Base-by-base conservation (phyloP, 495 filamentous ascomycete species). In the Haplographium delicatum region DNA sequence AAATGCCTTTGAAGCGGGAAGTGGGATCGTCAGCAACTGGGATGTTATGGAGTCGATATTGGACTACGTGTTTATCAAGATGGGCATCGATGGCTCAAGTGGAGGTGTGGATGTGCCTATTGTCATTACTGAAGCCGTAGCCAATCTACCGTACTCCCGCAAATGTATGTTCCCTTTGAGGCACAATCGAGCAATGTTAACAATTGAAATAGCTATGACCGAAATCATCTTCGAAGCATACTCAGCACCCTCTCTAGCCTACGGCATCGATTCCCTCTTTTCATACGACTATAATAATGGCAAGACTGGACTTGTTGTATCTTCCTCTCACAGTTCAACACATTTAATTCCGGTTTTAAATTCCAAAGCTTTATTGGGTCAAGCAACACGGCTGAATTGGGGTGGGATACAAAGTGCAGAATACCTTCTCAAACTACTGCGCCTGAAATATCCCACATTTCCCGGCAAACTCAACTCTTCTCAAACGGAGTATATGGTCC, bases 181-280 rank as follows among this genome's bases (percentile, higher is more conserved):
- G 3, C 15, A 42, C 10, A 2, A 26, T 48, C 23, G 8, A 6
- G 44, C 2, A 22, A 11, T 22, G 25, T 39, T 51, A 13, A 51
- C 26, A 18, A 8, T 6, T 10, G 24, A 7, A 16, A 22, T 56
- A 96, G 89, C 88, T 56, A 96, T 97, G 89, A 93, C 85, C 50
- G 93, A 98, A 65, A 88, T 97, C 47, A 72, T 98, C 19, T 98
- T 96, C 66, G 93, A 98, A 61, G 90, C 85, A 69, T 98, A 97
- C 70, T 77, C 76, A 34, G 90, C 86, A 4, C 91, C 94, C 0
- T 87, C 84, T 1, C 79, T 96, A 3, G 84, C 88, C 27, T 96
- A 89, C 62, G 93, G 93, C 26, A 93, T 98, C 68, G 93, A 98
- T 65, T 89, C 88, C 2, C 80, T 98, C 4, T 96, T 97, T 68